Conservation (phyloP, 768 basidiomycete species). For the Cubamyces lactineus region DNA sequence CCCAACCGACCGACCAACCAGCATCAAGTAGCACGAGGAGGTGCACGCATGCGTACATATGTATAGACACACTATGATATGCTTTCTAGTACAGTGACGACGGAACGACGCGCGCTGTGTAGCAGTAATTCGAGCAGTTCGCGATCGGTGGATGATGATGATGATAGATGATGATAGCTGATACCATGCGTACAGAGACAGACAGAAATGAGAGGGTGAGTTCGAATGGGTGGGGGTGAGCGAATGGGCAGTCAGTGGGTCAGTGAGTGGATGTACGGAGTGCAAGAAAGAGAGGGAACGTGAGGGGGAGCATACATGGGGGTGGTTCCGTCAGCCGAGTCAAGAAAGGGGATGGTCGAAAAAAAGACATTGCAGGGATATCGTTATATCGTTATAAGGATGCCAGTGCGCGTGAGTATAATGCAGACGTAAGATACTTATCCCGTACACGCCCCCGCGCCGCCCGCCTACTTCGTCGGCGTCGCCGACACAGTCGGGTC, state of each 20-base stretch:
- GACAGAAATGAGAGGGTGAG: neutral
- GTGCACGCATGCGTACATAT: neutral
- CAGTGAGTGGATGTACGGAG: too few relatives aligned
- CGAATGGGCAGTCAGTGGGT: too few relatives aligned
- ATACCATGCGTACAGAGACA: neutral
- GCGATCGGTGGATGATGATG: neutral
- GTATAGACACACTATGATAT: slow-evolving; percentile 14
- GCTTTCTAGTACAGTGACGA: slow-evolving; percentile 7
- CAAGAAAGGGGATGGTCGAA: too few relatives aligned
- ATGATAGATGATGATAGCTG: too few relatives aligned
- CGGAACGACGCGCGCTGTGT: neutral
- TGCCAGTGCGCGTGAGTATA: too few relatives aligned
- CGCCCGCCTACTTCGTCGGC: neutral
- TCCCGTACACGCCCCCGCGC: neutral
- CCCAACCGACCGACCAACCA: too few relatives aligned
- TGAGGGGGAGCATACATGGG: too few relatives aligned
- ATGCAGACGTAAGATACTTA: too few relatives aligned
- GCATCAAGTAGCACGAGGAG: neutral
- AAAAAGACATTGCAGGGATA: too few relatives aligned
- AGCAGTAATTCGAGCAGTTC: neutral
- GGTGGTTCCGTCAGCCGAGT: too few relatives aligned
- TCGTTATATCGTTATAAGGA: too few relatives aligned
- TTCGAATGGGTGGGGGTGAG: neutral
- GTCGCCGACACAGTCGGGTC: slow-evolving; percentile 11
- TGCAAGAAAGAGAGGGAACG: too few relatives aligned